These are phyloP conservation scores for Claviceps capensis DNA, from an alignment of 2,329 filamentous ascomycete genomes.

Conservation along the genomic window DNA sequence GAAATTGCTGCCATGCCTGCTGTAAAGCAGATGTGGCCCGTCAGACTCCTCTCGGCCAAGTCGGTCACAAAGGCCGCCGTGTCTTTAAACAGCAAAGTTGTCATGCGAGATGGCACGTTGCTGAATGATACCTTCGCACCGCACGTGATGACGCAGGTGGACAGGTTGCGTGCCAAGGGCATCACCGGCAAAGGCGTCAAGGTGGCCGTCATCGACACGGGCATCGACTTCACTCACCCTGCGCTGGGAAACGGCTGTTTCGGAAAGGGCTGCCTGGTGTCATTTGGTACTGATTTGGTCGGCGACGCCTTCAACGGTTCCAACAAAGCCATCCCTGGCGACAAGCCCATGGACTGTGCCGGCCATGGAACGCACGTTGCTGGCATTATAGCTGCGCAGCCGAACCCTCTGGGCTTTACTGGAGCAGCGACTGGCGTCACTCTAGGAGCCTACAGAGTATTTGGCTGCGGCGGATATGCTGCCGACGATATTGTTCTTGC, in stretches of 20 bases:
- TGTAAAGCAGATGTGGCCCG: slow-evolving; percentile 37
- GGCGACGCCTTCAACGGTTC: slow-evolving; percentile 21
- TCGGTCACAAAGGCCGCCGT: slow-evolving; percentile 28
- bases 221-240: slow-evolving; percentile 48
- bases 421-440: slow-evolving; percentile 26
- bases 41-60: slow-evolving; percentile 25
- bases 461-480: slow-evolving; percentile 18
- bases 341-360: slow-evolving; percentile 24
- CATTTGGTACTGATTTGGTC: slow-evolving; percentile 28
- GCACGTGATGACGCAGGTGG: slow-evolving; percentile 19
- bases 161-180: slow-evolving; percentile 33
- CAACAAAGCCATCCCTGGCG: slow-evolving; percentile 19
- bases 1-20: slow-evolving; percentile 27
- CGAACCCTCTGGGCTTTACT: slow-evolving; percentile 21
- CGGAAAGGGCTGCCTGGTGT: slow-evolving; percentile 29
- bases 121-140: slow-evolving; percentile 25
- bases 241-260: slow-evolving; percentile 37
- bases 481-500: slow-evolving; percentile 24
- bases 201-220: slow-evolving; percentile 39
- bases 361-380: slow-evolving; percentile 32
- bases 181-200: slow-evolving; percentile 37
- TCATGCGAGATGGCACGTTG: slow-evolving; percentile 12
- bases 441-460: slow-evolving; percentile 25
- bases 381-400: slow-evolving; percentile 30
- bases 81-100: slow-evolving; percentile 16